A percentile compares a stretch with the other conserved stretches of the same genome.
Conservation (phyloP, 352 stramenopile species). For the Globisporangium yorkense region DNA sequence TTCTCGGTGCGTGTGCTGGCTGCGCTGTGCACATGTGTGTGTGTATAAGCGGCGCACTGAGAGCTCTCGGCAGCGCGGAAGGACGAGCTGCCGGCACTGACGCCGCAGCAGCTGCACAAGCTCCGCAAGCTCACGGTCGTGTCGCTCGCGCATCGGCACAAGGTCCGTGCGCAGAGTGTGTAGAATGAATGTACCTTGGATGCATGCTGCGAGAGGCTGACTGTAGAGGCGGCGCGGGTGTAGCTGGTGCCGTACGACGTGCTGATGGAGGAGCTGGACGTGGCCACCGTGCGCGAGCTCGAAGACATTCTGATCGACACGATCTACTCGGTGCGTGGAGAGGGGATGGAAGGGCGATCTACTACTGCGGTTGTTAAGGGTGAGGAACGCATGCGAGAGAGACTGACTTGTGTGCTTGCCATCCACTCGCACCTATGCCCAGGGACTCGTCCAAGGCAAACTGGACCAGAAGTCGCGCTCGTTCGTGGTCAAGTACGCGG, state of each 20-base stretch:
- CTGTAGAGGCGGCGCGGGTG: neutral
- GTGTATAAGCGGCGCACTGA: neutral
- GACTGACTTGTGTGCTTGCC: neutral
- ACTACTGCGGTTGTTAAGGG: neutral
- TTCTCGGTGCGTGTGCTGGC: slow-evolving; percentile 38
- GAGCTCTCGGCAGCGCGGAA: slow-evolving; percentile 34
- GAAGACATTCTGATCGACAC: slow-evolving; percentile 92
- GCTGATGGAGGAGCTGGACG: slow-evolving; percentile 70
- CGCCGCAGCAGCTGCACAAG: slow-evolving; percentile 69
- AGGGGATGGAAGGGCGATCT: too few species aligned
- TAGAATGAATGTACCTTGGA: neutral
- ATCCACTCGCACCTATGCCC: too few species aligned
- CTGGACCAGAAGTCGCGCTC: slow-evolving; percentile 82
- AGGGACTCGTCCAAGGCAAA: slow-evolving; percentile 89
- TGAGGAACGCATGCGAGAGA: neutral
- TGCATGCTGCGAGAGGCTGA: neutral
- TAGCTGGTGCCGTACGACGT: slow-evolving; percentile 81
- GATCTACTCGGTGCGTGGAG: slow-evolving; percentile 83
- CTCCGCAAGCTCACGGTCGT: slow-evolving; percentile 88
- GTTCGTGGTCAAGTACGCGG: slow-evolving; percentile 84
- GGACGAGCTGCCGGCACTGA: slow-evolving; percentile 59
- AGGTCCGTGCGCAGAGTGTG: slow-evolving; percentile 28
- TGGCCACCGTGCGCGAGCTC: slow-evolving; percentile 80
- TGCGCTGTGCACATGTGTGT: neutral
- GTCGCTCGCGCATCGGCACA: slow-evolving; percentile 77